phyloP scores from a whole-genome alignment of 495 filamentous ascomycete genomes.

The Neurospora africana region DNA sequence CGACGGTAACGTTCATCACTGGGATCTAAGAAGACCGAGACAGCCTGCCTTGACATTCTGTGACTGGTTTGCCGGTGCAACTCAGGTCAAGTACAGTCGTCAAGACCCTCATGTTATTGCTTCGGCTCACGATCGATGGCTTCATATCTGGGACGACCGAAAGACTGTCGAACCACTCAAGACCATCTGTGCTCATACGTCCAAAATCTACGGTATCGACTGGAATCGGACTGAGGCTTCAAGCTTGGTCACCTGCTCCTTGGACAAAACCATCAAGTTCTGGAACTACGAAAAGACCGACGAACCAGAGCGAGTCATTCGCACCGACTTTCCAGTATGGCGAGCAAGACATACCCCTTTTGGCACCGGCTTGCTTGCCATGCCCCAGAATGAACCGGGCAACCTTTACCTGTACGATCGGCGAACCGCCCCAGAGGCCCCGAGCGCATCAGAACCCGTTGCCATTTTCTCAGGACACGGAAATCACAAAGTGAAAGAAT shows the following conservation, averaged over 20 bases:
- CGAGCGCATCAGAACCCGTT: conserved; percentile 44
- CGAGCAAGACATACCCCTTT: conserved; percentile 91
- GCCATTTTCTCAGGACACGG: conserved; percentile 71
- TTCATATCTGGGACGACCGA: conserved; percentile 86
- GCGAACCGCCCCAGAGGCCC: conserved; percentile 30
- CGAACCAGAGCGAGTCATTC: conserved; percentile 64
- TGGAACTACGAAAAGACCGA: conserved; percentile 68
- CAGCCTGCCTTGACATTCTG: conserved; percentile 72
- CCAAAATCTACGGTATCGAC: conserved; percentile 92
- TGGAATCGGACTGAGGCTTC: conserved; percentile 73
- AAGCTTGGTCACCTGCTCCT: conserved; percentile 72
- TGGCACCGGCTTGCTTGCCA: conserved; percentile 74
- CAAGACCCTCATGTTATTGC: conserved; percentile 77
- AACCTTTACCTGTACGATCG: conserved; percentile 80
- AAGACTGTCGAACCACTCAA: conserved; percentile 68
- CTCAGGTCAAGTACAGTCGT: conserved; percentile 92
- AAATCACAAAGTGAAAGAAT: conserved; percentile 80
- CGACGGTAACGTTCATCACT: conserved; percentile 87
- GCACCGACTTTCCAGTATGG: conserved; percentile 82
- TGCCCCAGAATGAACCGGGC: conserved; percentile 80
- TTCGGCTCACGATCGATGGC: conserved; percentile 76
- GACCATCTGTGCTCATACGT: conserved; percentile 81
- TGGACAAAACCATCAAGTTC: conserved; percentile 88
- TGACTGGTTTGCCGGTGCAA: conserved; percentile 91
- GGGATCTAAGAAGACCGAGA: conserved; percentile 74